Percentiles rank a stretch among this genome's conserved stretches.
These are phyloP conservation scores for Penicillium silybi DNA, from an alignment of 495 filamentous ascomycete species.

Conservation along the genomic window DNA sequence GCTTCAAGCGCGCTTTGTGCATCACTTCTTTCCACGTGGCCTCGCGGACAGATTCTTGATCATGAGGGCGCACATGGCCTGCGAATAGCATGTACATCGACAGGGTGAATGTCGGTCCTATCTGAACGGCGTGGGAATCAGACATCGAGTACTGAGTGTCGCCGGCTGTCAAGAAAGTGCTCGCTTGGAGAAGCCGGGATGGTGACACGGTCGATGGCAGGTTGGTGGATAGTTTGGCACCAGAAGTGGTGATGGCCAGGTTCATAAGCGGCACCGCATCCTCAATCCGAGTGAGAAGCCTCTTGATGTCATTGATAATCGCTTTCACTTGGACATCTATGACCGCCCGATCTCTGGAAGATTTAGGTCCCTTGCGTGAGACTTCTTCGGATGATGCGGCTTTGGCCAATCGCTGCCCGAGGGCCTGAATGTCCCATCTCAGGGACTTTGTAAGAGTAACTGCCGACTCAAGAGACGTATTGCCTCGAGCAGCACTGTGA, in stretches of 20 bases:
- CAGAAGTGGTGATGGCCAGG: slow-evolving; percentile 92
- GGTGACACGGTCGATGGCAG: slow-evolving; percentile 83
- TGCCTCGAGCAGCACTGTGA: slow-evolving; percentile 80
- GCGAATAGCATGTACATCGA: slow-evolving; percentile 97
- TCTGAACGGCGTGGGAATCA: slow-evolving; percentile 64
- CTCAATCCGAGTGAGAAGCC: slow-evolving; percentile 75
- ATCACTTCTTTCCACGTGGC: slow-evolving; percentile 97
- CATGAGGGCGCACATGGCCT: slow-evolving; percentile 65
- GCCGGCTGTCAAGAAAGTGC: slow-evolving; percentile 83
- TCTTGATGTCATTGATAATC: slow-evolving; percentile 73
- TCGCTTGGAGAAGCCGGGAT: slow-evolving; percentile 87
- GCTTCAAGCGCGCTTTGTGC: slow-evolving; percentile 83
- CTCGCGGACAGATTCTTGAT: slow-evolving; percentile 62
- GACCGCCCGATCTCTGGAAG: slow-evolving; percentile 43
- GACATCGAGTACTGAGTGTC: slow-evolving; percentile 76
- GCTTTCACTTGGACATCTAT: slow-evolving; percentile 60
- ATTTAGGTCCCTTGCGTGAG: slow-evolving; percentile 45
- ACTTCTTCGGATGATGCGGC: slow-evolving; percentile 66
- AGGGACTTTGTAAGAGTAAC: slow-evolving; percentile 80
- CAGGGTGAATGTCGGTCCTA: slow-evolving; percentile 82
- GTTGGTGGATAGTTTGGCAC: slow-evolving; percentile 74
- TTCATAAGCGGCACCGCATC: slow-evolving; percentile 92
- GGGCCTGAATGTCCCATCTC: slow-evolving; percentile 79
- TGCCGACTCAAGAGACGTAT: slow-evolving; percentile 87
- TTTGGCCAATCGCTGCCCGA: slow-evolving; percentile 71